Conservation (phyloP, 1,284 basidiomycete genomes). For the Moesziomyces sp. region DNA sequence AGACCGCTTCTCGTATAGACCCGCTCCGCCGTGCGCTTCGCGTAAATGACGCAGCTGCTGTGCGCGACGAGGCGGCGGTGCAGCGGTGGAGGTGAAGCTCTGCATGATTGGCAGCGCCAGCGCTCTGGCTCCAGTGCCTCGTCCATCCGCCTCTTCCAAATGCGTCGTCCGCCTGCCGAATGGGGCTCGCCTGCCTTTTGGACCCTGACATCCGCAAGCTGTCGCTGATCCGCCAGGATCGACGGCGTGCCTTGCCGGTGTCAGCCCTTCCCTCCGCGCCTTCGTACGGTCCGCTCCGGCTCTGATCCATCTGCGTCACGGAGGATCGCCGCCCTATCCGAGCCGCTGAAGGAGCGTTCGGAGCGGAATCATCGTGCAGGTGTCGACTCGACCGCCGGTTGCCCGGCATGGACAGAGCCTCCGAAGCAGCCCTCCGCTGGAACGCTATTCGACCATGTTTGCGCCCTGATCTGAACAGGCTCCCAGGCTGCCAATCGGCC, state of each 20-base stretch:
- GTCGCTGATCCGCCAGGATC: slow-evolving; percentile 3
- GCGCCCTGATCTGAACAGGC: no score
- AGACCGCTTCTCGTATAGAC: slow-evolving; percentile 9
- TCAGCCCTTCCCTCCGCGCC: no score
- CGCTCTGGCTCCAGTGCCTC: slow-evolving; percentile 1
- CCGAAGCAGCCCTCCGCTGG: background rate
- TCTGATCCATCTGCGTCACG: background rate
- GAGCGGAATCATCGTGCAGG: background rate
- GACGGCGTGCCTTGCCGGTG: slow-evolving; percentile 12
- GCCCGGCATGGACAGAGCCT: background rate
- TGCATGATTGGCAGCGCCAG: background rate
- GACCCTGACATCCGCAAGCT: slow-evolving; percentile 6
- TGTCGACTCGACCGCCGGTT: slow-evolving; percentile 1
- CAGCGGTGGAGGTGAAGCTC: slow-evolving; percentile 1
- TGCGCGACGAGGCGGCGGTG: slow-evolving; percentile 1
- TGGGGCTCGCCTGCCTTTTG: slow-evolving; percentile 4
- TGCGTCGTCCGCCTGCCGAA: slow-evolving; percentile 16
- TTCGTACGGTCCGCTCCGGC: background rate
- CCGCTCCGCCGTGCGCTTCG: slow-evolving; percentile 11
- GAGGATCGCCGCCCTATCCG: no score
- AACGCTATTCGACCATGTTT: no score
- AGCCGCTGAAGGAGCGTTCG: background rate
- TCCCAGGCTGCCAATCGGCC: no score
- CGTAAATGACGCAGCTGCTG: slow-evolving; percentile 8
- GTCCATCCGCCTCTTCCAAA: slow-evolving; percentile 17